Percentiles rank a stretch among this genome's conserved stretches.
Evolutionary conservation across 371 early-diverging fungal species (phyloP).

Genomic region (Apophysomyces ossiformis): DNA sequence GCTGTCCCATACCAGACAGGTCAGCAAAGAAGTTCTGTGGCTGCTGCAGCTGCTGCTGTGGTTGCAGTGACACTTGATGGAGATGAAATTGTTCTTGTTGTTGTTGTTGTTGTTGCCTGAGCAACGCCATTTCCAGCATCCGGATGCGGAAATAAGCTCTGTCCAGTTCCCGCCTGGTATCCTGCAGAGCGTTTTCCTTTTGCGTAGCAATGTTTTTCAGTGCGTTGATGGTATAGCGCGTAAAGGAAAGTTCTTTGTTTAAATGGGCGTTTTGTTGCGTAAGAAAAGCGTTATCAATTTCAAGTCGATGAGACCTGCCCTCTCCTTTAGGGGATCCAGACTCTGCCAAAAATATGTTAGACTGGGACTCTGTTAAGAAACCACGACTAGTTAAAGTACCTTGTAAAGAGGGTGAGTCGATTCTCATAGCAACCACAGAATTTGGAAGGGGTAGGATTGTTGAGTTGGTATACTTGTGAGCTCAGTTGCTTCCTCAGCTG

Average conservation of each 20-base stretch:
- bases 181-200: slow-evolving; percentile 39
- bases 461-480: slow-evolving; percentile 7
- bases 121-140: slow-evolving; percentile 35
- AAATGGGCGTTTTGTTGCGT: slow-evolving; percentile 48
- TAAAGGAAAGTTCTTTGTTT: slow-evolving; percentile 43
- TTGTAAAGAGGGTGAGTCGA: slow-evolving; percentile 5
- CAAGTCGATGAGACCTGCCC: slow-evolving; percentile 30
- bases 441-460: slow-evolving; percentile 1
- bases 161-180: slow-evolving; percentile 58
- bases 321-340: not conserved
- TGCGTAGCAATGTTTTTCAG: slow-evolving; percentile 44
- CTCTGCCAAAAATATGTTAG: slow-evolving; percentile 6
- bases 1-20: slow-evolving; percentile 18
- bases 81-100: slow-evolving; percentile 12
- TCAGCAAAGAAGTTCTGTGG: slow-evolving; percentile 8
- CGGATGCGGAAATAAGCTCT: slow-evolving; percentile 45
- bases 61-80: not conserved
- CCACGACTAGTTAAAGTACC: not conserved
- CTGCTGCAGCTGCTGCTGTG: not conserved
- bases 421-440: slow-evolving; percentile 10
- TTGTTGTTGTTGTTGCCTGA: slow-evolving; percentile 31
- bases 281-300: slow-evolving; percentile 47
- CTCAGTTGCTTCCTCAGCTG: not conserved
- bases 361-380: not conserved
- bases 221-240: slow-evolving; percentile 50